These are phyloP conservation scores for Chlamydomonas sp. DNA, from an alignment of 139 green algal species.

Conservation along the genomic window DNA sequence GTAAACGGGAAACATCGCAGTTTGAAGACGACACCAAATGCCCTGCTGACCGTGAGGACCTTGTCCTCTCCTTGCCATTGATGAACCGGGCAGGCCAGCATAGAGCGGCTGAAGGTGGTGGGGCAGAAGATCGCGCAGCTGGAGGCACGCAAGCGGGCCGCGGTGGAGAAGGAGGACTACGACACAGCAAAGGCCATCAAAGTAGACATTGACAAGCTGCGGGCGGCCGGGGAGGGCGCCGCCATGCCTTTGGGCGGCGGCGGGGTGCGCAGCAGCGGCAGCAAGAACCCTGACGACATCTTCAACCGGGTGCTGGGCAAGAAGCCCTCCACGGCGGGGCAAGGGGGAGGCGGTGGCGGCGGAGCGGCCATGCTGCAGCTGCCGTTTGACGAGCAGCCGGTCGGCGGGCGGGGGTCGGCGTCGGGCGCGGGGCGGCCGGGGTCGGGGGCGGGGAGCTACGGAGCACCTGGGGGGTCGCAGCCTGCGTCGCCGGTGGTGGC, in stretches of 20 bases:
- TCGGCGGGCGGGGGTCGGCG: background rate
- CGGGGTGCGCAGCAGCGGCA: conserved; percentile 4
- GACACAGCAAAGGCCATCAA: conserved; percentile 94
- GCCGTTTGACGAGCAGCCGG: conserved; percentile 44
- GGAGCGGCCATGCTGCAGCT: background rate
- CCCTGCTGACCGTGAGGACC: too few relatives aligned
- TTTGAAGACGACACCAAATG: too few relatives aligned
- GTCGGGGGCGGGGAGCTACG: background rate
- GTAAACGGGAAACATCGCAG: too few relatives aligned
- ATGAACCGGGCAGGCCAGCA: conserved; percentile 41
- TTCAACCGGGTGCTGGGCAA: conserved; percentile 66
- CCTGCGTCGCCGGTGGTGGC: background rate
- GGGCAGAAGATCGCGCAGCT: conserved; percentile 81
- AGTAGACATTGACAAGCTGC: conserved; percentile 81
- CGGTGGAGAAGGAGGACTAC: conserved; percentile 93
- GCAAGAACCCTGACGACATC: conserved; percentile 65
- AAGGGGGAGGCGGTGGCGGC: background rate
- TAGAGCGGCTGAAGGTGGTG: conserved; percentile 74
- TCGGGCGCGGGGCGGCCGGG: background rate
- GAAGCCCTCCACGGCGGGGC: background rate
- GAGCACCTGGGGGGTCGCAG: background rate
- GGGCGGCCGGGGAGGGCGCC: conserved; percentile 47
- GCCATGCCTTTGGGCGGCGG: conserved; percentile 31
- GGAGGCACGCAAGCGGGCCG: conserved; percentile 76
- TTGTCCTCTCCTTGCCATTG: too few relatives aligned